Percentiles rank a stretch among this genome's conserved stretches.
These are phyloP conservation scores for Diaporthe velutina DNA, from an alignment of 2,329 filamentous ascomycete genomes.

Conservation along the genomic window DNA sequence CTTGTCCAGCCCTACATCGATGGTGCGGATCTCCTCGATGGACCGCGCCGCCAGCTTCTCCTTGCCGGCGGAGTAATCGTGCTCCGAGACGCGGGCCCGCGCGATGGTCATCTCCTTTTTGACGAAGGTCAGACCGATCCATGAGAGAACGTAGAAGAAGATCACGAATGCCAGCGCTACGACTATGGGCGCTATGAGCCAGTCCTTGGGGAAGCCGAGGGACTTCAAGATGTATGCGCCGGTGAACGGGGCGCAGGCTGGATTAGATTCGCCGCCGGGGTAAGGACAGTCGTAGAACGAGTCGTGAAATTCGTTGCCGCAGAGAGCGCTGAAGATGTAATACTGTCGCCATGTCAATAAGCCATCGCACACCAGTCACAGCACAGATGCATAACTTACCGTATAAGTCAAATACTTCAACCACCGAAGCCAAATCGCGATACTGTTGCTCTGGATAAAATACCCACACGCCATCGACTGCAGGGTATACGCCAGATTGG, in stretches of 20 bases:
- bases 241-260: slow-evolving; percentile 76
- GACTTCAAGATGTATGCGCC: slow-evolving; percentile 77
- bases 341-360: slow-evolving; percentile 58
- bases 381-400: slow-evolving; percentile 46
- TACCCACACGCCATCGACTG: slow-evolving; percentile 83
- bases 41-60: slow-evolving; percentile 73
- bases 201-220: slow-evolving; percentile 75
- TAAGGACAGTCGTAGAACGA: slow-evolving; percentile 81
- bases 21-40: slow-evolving; percentile 65
- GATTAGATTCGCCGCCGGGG: slow-evolving; percentile 71
- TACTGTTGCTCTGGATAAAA: slow-evolving; percentile 80
- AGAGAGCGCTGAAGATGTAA: slow-evolving; percentile 79
- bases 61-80: slow-evolving; percentile 77
- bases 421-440: slow-evolving; percentile 84
- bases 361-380: no score
- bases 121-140: slow-evolving; percentile 72
- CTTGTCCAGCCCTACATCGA: slow-evolving; percentile 74
- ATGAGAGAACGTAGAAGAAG: slow-evolving; percentile 73
- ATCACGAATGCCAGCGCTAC: slow-evolving; percentile 72
- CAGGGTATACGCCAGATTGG: slow-evolving; percentile 79
- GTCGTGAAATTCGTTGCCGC: slow-evolving; percentile 78
- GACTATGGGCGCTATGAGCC: slow-evolving; percentile 76
- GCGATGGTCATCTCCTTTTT: slow-evolving; percentile 79
- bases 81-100: slow-evolving; percentile 68
- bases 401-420: slow-evolving; percentile 76